A percentile compares a stretch with the other conserved stretches of the same genome.
phyloP scores from a whole-genome alignment of 1,284 basidiomycete species.

The Paramarasmius palmivorus region DNA sequence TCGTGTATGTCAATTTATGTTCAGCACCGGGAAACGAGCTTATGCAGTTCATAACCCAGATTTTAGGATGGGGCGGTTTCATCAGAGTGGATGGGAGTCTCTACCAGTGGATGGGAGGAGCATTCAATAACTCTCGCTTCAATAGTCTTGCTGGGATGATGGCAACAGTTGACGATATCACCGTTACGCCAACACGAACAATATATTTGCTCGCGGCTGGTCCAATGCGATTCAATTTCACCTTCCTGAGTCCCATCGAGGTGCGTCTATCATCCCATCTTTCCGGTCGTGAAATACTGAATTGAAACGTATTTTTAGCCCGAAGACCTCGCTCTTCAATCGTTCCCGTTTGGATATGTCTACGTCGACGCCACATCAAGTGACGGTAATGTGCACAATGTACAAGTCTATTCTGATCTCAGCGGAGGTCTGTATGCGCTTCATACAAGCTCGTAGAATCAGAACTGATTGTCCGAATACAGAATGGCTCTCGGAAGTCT shows the following conservation, averaged over 20 bases:
- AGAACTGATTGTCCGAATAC: no score
- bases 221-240: conserved; percentile 11
- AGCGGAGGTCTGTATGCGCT: conserved; percentile 3
- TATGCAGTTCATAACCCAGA: not conserved
- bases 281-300: no score
- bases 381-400: conserved; percentile 7
- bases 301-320: conserved; percentile 1
- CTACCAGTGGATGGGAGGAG: conserved; percentile 10
- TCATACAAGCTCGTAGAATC: not conserved
- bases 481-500: conserved; percentile 11
- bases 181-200: conserved; percentile 11
- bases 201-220: conserved; percentile 7
- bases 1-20: not conserved
- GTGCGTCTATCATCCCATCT: no score
- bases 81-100: conserved; percentile 4
- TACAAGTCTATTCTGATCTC: conserved; percentile 13
- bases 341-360: conserved; percentile 13
- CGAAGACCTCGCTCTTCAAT: conserved; percentile 10
- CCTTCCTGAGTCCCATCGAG: conserved; percentile 15
- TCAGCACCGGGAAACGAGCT: no score
- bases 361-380: conserved; percentile 10
- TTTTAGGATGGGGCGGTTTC: not conserved
- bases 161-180: not conserved
- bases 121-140: not conserved
- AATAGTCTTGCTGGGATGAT: not conserved